Conservation (phyloP, 2,329 filamentous ascomycete species). For the Arachnomyces sp. region DNA sequence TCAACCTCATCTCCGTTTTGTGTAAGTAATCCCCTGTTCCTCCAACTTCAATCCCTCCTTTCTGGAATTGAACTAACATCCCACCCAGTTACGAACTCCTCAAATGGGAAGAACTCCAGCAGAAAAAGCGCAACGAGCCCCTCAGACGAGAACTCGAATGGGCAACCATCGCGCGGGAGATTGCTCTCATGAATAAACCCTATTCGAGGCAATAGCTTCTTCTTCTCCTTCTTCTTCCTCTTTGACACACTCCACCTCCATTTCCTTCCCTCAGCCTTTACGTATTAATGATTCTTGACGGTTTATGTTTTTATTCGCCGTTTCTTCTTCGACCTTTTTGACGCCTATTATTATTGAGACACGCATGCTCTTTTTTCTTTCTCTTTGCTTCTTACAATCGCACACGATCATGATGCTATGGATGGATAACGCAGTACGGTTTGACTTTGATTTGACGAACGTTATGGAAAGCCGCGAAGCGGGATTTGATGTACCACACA, state of each 20-base stretch:
- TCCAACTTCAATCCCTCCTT: not conserved
- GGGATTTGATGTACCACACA: too few relatives aligned
- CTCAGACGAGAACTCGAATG: slow-evolving; percentile 79
- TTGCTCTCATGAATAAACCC: slow-evolving; percentile 91
- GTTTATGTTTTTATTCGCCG: too few relatives aligned
- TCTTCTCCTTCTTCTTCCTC: slow-evolving; percentile 4
- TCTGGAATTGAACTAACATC: slow-evolving; percentile 11
- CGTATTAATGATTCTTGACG: too few relatives aligned
- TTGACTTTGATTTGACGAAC: slow-evolving; percentile 3
- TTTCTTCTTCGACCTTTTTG: not conserved
- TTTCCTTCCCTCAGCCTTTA: too few relatives aligned
- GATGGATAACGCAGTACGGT: not conserved
- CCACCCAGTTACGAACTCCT: slow-evolving; percentile 63
- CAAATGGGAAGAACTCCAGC: slow-evolving; percentile 84
- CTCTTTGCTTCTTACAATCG: not conserved
- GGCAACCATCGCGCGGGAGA: slow-evolving; percentile 78
- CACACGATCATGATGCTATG: not conserved
- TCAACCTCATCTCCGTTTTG: slow-evolving; percentile 89
- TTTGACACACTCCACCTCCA: slow-evolving; percentile 7
- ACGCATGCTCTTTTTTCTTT: not conserved
- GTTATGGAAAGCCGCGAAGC: too few relatives aligned
- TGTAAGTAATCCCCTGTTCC: slow-evolving; percentile 40
- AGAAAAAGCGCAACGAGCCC: slow-evolving; percentile 42
- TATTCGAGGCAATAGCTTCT: slow-evolving; percentile 58
- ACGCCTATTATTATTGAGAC: not conserved